phyloP scores from a whole-genome alignment of 495 filamentous ascomycete genomes.

The Neurospora tetrasperma region DNA sequence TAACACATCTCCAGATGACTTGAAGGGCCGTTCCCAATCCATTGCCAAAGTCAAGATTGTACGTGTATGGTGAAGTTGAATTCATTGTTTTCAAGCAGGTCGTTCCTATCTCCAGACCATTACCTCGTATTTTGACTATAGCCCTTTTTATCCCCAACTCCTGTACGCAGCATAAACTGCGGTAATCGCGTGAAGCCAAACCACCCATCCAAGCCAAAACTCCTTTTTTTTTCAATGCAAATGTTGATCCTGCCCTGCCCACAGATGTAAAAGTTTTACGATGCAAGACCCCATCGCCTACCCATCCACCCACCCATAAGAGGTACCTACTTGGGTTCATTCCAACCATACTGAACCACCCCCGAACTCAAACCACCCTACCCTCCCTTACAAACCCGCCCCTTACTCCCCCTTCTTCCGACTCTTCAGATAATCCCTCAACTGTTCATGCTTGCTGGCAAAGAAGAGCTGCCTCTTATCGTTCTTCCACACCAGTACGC shows the following conservation, averaged over 20 bases:
- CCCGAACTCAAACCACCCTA: neutral
- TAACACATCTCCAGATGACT: neutral
- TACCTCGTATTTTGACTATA: neutral
- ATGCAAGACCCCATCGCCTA: neutral
- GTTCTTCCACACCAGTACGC: conserved; percentile 82
- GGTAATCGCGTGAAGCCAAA: neutral
- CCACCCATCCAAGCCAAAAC: neutral
- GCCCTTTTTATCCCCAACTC: neutral
- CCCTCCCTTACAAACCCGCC: neutral
- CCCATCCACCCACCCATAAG: neutral
- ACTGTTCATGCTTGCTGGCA: conserved; percentile 74
- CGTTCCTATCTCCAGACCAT: neutral
- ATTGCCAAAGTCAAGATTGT: no score
- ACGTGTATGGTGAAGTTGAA: no score
- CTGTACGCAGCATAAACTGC: neutral
- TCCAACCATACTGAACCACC: neutral
- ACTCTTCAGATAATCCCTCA: conserved; percentile 66
- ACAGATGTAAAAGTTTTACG: neutral
- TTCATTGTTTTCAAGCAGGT: neutral
- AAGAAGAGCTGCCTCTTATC: conserved; percentile 75
- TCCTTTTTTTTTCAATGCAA: neutral
- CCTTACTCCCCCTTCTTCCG: conserved; percentile 36
- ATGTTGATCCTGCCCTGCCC: neutral
- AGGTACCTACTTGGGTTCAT: neutral
- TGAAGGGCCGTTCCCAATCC: no score